A percentile compares a stretch with the other conserved stretches of the same genome.
Conservation (phyloP, 2,329 filamentous ascomycete species). For the Hypoxylon sp. region DNA sequence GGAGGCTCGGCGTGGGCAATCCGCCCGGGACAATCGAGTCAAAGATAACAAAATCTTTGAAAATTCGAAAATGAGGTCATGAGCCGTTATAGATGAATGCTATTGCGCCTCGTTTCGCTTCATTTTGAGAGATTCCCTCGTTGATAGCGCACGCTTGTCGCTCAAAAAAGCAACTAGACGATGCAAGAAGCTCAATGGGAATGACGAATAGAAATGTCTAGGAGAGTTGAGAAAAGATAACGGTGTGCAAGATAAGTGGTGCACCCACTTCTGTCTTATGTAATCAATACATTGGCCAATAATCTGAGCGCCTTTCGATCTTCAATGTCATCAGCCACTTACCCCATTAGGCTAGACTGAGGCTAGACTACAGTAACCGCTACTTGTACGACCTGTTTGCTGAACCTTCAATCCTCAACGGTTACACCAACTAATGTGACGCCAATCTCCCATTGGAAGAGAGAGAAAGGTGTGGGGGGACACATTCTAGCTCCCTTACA, state of each 20-base stretch:
- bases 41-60: conserved; percentile 17
- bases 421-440: neutral
- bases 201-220: conserved; percentile 27
- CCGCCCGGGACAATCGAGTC: conserved; percentile 10
- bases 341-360: neutral
- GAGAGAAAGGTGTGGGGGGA: no score
- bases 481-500: no score
- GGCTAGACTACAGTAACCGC: no score
- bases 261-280: conserved; percentile 16
- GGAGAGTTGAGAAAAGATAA: conserved; percentile 27
- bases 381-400: no score
- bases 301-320: neutral
- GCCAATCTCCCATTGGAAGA: no score
- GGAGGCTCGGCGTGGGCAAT: conserved; percentile 15
- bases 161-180: conserved; percentile 31
- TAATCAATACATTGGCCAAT: conserved; percentile 21
- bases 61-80: conserved; percentile 13
- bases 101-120: conserved; percentile 4
- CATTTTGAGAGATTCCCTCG: conserved; percentile 1
- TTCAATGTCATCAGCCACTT: neutral
- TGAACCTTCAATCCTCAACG: no score
- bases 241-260: conserved; percentile 28
- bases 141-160: conserved; percentile 26
- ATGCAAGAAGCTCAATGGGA: conserved; percentile 21
- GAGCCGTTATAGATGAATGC: conserved; percentile 1